Evolutionary conservation across 2,329 filamentous ascomycete species (phyloP).

Genomic region (Phaeomoniella chlamydospora): DNA sequence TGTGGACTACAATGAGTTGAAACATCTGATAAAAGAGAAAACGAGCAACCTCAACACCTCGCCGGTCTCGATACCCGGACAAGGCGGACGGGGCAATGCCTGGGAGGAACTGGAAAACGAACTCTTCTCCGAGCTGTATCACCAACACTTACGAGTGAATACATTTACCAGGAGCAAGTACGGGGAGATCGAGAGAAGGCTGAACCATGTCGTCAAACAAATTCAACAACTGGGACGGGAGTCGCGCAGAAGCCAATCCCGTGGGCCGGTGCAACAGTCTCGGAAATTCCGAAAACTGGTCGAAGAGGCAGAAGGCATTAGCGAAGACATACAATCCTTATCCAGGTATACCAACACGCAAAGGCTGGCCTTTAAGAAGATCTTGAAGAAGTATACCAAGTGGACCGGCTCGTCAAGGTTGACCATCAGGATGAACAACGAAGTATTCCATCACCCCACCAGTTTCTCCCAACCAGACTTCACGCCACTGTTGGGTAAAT

Average conservation of each 20-base stretch:
- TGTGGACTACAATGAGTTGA: slow-evolving; percentile 78
- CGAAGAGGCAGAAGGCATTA: slow-evolving; percentile 36
- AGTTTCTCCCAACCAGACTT: slow-evolving; percentile 60
- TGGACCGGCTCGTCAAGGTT: slow-evolving; percentile 64
- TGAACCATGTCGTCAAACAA: slow-evolving; percentile 30
- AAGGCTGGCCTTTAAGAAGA: slow-evolving; percentile 63
- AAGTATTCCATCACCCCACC: slow-evolving; percentile 50
- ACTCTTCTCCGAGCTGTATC: slow-evolving; percentile 57
- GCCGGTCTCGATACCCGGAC: slow-evolving; percentile 62
- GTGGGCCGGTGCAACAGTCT: slow-evolving; percentile 8
- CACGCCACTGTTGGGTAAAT: slow-evolving; percentile 22
- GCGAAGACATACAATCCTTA: slow-evolving; percentile 56
- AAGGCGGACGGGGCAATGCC: slow-evolving; percentile 38
- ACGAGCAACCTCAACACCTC: slow-evolving; percentile 54
- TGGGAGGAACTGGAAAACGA: slow-evolving; percentile 52
- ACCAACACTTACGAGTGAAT: slow-evolving; percentile 62
- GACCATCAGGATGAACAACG: slow-evolving; percentile 49
- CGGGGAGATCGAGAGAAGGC: slow-evolving; percentile 57
- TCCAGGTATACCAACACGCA: slow-evolving; percentile 62
- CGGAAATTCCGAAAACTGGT: slow-evolving; percentile 34
- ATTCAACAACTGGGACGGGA: slow-evolving; percentile 17
- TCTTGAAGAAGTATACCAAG: slow-evolving; percentile 78
- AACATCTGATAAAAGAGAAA: slow-evolving; percentile 68
- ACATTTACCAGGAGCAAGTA: slow-evolving; percentile 70
- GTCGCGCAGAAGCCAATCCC: slow-evolving; percentile 4